Percentiles rank a stretch among this genome's conserved stretches.
Evolutionary conservation across 2,329 filamentous ascomycete genomes (phyloP).

Genomic region (Ophiostoma novo-ulmi): DNA sequence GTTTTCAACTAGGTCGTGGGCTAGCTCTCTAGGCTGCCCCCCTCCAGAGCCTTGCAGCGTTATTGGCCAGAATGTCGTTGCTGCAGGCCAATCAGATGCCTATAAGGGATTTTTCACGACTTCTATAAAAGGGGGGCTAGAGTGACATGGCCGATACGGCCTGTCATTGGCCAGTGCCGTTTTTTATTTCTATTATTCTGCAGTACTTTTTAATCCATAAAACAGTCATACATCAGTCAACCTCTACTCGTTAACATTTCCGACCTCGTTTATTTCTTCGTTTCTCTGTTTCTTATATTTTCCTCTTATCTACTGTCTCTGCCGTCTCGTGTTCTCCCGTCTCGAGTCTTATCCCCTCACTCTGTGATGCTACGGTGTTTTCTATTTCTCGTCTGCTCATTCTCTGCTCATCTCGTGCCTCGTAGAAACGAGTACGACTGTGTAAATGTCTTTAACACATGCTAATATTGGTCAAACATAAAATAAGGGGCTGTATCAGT

Average conservation of each 20-base stretch:
- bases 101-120: neutral
- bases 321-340: neutral
- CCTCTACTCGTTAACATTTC: neutral
- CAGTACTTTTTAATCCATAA: constrained; percentile 17
- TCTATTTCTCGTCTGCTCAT: neutral
- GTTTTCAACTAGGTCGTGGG: constrained; percentile 12
- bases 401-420: neutral
- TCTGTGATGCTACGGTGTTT: neutral
- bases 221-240: neutral
- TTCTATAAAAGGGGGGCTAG: constrained; percentile 20
- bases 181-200: neutral
- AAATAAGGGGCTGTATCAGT: neutral
- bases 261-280: neutral
- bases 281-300: neutral
- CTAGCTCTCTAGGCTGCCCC: neutral
- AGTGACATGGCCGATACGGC: constrained; percentile 22
- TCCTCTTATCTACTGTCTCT: too few species aligned
- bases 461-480: too few species aligned
- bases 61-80: constrained; percentile 23
- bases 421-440: neutral
- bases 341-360: neutral
- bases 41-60: constrained; percentile 12
- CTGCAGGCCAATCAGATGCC: constrained; percentile 21
- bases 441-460: too few species aligned
- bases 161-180: constrained; percentile 21